A percentile compares a stretch with the other conserved stretches of the same genome.
Evolutionary conservation across 148 eudicot genomes (phyloP).

Genomic region (Amaranthus palmeri): DNA sequence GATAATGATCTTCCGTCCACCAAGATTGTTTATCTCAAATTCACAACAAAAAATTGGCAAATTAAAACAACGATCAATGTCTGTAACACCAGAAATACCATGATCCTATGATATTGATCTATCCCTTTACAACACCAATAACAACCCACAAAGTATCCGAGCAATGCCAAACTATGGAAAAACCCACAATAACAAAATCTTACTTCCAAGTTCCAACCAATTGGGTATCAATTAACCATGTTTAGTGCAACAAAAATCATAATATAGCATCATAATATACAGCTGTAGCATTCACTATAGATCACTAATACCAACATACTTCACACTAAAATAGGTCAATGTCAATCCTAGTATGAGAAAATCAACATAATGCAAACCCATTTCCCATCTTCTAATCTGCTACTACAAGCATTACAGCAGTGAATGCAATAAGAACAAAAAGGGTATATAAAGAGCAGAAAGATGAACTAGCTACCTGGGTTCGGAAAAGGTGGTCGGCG

Average conservation of each 20-base stretch:
- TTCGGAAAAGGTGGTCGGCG: neutral
- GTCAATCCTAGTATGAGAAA: neutral
- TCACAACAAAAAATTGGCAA: too few relatives aligned
- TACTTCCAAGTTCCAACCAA: neutral
- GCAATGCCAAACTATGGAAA: too few relatives aligned
- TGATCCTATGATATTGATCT: neutral
- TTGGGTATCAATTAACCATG: neutral
- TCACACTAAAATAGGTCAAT: neutral
- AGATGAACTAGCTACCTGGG: too few relatives aligned
- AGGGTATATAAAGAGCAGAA: too few relatives aligned
- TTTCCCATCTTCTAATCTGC: neutral
- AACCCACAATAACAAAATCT: neutral
- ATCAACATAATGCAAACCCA: neutral
- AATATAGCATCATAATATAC: too few relatives aligned
- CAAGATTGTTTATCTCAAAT: too few relatives aligned
- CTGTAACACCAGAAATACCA: too few relatives aligned
- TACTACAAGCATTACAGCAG: too few relatives aligned
- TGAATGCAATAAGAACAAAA: too few relatives aligned
- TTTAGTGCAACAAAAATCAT: neutral
- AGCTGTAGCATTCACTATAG: neutral
- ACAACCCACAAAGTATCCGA: neutral
- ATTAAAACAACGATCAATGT: too few relatives aligned
- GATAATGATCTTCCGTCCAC: too few relatives aligned
- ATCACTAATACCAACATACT: neutral
- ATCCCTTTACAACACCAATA: neutral